phyloP scores from a whole-genome alignment of 805 yeast species.

The Metschnikowia borealis region DNA sequence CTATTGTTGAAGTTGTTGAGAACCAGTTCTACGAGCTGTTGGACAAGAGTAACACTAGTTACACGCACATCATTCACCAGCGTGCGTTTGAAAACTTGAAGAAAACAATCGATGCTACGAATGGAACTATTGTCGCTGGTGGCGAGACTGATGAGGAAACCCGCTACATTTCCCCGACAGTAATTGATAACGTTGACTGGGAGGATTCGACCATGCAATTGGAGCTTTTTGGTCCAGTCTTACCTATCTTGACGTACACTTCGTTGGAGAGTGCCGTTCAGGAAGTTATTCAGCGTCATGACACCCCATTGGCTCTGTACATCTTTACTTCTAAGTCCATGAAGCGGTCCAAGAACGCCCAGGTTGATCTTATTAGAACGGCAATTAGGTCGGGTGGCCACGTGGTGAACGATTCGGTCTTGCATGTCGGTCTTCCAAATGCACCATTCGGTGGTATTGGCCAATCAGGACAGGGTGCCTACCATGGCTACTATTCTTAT shows the following conservation, averaged over 20 bases:
- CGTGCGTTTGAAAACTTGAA: conserved; percentile 48
- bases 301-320: conserved; percentile 80
- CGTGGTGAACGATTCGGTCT: conserved; percentile 62
- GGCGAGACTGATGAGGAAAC: conserved; percentile 39
- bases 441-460: conserved; percentile 95
- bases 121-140: conserved; percentile 51
- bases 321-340: conserved; percentile 51
- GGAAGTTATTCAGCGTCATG: conserved; percentile 46
- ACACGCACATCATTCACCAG: conserved; percentile 58
- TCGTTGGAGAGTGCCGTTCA: conserved; percentile 43
- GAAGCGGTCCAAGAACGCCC: conserved; percentile 43
- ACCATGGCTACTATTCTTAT: conserved; percentile 69
- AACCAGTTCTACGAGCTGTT: conserved; percentile 45
- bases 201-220: conserved; percentile 67
- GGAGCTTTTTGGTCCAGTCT: conserved; percentile 82
- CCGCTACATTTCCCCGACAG: conserved; percentile 66
- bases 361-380: conserved; percentile 39
- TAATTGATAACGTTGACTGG: conserved; percentile 60
- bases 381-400: conserved; percentile 70
- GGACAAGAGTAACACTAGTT: conserved; percentile 24
- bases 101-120: conserved; percentile 43
- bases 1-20: conserved; percentile 36
- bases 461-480: conserved; percentile 73
- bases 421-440: conserved; percentile 63
- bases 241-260: conserved; percentile 63